These are phyloP conservation scores for Drechslera avenae DNA, from an alignment of 2,329 filamentous ascomycete species.

Conservation along the genomic window DNA sequence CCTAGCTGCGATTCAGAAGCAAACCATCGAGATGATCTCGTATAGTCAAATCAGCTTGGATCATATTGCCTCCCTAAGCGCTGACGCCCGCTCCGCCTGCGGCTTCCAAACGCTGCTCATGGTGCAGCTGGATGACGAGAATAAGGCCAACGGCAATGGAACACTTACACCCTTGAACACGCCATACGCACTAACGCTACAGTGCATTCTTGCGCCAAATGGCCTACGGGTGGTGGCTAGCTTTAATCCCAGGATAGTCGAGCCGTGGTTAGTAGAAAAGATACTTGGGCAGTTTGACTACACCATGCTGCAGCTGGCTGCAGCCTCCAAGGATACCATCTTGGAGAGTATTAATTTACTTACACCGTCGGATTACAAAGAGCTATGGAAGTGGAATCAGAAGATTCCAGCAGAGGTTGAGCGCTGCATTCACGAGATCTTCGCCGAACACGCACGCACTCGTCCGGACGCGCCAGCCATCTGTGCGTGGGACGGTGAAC, in stretches of 20 bases:
- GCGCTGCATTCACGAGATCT: background rate
- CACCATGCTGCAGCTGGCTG: conserved; percentile 15
- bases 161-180: too few relatives aligned
- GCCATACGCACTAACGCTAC: too few relatives aligned
- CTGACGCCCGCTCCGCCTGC: conserved; percentile 1
- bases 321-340: background rate
- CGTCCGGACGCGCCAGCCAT: conserved; percentile 17
- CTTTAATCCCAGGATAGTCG: conserved; percentile 12
- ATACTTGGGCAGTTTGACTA: conserved; percentile 17
- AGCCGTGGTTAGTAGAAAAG: conserved; percentile 6
- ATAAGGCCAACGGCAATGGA: too few relatives aligned
- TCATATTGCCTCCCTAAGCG: conserved; percentile 21
- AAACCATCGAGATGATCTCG: too few relatives aligned
- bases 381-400: too few relatives aligned
- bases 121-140: conserved; percentile 46
- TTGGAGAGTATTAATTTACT: background rate
- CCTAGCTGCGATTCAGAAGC: too few relatives aligned
- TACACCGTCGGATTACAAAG: too few relatives aligned
- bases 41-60: conserved; percentile 15
- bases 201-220: too few relatives aligned
- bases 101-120: conserved; percentile 60
- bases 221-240: too few relatives aligned
- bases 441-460: background rate
- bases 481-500: conserved; percentile 16
- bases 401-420: too few relatives aligned